phyloP scores from a whole-genome alignment of 805 yeast genomes.

The Suhomyces pyralidae region DNA sequence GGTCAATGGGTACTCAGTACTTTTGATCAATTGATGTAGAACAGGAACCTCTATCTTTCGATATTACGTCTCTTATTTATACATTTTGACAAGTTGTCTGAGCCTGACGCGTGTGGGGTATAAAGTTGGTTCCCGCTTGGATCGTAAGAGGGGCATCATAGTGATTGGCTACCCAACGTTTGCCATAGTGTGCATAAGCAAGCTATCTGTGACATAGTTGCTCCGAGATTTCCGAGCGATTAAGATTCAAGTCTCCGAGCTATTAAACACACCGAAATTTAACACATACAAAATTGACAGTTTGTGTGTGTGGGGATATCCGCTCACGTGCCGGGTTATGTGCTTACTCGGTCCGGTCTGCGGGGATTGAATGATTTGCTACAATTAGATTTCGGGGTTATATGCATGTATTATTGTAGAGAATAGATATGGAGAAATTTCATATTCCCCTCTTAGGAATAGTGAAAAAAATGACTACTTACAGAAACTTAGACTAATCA shows the following conservation, averaged over 20 bases:
- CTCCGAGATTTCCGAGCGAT: not conserved
- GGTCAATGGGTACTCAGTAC: not conserved
- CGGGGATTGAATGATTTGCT: not conserved
- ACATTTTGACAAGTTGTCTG: not conserved
- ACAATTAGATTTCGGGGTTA: not conserved
- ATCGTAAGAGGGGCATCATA: not conserved
- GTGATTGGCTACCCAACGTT: not conserved
- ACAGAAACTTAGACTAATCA: constrained; percentile 33
- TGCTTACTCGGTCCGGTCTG: not conserved
- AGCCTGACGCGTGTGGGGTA: not conserved
- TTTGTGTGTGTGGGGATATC: not conserved
- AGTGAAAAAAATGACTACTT: not conserved
- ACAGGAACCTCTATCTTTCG: not conserved
- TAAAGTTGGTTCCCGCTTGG: not conserved
- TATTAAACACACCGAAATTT: not conserved
- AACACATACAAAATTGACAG: not conserved
- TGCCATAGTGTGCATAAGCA: not conserved
- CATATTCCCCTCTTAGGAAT: not conserved
- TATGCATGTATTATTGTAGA: not conserved
- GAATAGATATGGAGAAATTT: not conserved
- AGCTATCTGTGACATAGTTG: not conserved
- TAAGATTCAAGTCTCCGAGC: not conserved
- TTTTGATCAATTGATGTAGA: not conserved
- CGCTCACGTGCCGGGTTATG: not conserved
- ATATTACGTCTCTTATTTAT: not conserved